Conservation (phyloP, 352 stramenopile species). For the Pythium coloratum region DNA sequence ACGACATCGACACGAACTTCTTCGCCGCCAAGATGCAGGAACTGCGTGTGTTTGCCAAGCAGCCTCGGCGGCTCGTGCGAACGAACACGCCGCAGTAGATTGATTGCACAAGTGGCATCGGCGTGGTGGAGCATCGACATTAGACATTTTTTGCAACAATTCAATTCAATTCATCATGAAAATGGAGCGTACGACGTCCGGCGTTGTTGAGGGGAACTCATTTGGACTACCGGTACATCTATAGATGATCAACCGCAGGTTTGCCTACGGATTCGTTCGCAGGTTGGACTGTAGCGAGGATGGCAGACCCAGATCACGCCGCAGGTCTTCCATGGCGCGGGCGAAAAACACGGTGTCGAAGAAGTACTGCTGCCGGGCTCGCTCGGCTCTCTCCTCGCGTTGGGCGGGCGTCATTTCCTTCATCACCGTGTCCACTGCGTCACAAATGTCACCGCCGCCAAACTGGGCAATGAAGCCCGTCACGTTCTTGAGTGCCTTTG, state of each 20-base stretch:
- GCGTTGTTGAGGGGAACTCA: too few relatives aligned
- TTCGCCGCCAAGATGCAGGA: conserved; percentile 64
- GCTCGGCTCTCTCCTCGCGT: conserved; percentile 31
- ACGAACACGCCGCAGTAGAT: conserved; percentile 1
- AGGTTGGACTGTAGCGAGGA: conserved; percentile 11
- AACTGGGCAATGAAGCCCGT: conserved; percentile 46
- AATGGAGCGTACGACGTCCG: too few relatives aligned
- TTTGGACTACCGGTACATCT: background rate
- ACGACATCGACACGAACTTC: conserved; percentile 65
- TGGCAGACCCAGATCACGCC: conserved; percentile 4
- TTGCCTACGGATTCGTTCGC: background rate
- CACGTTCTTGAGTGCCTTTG: conserved; percentile 31
- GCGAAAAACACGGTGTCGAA: conserved; percentile 67
- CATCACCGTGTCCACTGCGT: conserved; percentile 40
- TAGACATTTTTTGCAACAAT: too few relatives aligned
- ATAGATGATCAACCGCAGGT: background rate
- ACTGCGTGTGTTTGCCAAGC: conserved; percentile 27
- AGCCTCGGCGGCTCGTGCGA: conserved; percentile 20
- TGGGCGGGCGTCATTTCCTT: conserved; percentile 32
- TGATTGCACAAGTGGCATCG: background rate
- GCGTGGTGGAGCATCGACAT: too few relatives aligned
- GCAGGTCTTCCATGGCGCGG: conserved; percentile 50
- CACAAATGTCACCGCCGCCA: conserved; percentile 38
- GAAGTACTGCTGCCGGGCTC: conserved; percentile 56
- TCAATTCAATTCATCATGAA: too few relatives aligned